phyloP scores from a whole-genome alignment of 2,329 filamentous ascomycete genomes.

The Aureobasidium sp. region DNA sequence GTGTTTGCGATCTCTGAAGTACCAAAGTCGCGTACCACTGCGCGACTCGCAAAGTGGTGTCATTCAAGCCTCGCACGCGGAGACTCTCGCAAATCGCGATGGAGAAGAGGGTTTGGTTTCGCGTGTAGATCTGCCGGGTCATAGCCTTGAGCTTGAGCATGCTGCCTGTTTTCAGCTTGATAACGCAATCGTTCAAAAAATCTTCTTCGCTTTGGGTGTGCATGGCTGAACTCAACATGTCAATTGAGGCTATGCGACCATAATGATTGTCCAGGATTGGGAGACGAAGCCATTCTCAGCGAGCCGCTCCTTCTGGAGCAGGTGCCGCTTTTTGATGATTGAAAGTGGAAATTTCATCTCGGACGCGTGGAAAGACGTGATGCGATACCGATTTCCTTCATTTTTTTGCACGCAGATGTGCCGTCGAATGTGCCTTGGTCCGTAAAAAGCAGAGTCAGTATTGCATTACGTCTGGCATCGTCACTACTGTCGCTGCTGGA shows the following conservation, averaged over 20 bases:
- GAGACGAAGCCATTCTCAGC: neutral
- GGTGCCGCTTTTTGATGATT: neutral
- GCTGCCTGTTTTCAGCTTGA: neutral
- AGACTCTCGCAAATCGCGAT: neutral
- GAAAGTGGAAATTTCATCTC: neutral
- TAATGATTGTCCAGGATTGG: neutral
- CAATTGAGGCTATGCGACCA: neutral
- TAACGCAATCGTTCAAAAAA: neutral
- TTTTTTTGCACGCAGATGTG: neutral
- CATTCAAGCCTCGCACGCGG: neutral
- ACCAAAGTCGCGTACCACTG: neutral
- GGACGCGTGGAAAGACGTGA: neutral
- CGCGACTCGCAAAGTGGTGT: neutral
- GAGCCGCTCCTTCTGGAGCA: neutral
- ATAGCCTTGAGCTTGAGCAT: neutral
- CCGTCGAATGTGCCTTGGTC: neutral
- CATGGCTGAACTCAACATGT: neutral
- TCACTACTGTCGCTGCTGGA: neutral
- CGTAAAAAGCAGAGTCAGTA: neutral
- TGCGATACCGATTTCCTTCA: neutral
- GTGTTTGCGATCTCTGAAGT: neutral
- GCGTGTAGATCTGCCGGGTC: neutral
- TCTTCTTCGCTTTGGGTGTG: neutral
- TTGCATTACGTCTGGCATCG: neutral
- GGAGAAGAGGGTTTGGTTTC: neutral